Percentiles rank a stretch among this genome's conserved stretches.
These are phyloP conservation scores for Sphagnum tenellum DNA, from an alignment of 225 moss, liverwort and hornwort genomes.

Conservation along the genomic window DNA sequence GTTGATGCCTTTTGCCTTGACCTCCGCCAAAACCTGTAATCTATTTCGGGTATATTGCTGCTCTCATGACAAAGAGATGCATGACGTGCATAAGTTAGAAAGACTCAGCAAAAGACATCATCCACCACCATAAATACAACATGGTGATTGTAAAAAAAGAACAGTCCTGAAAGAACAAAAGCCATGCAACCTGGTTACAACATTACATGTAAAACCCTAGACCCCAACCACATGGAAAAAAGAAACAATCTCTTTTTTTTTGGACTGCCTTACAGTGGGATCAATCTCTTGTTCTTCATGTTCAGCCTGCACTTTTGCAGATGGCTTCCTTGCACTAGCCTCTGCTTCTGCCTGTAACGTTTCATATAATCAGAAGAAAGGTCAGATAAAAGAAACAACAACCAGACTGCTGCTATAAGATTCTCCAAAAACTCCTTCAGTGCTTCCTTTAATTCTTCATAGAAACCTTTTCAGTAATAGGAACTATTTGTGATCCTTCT, in stretches of 20 bases:
- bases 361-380: too few relatives aligned
- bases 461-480: not conserved
- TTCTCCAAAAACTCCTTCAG: too few relatives aligned
- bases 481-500: not conserved
- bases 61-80: not conserved
- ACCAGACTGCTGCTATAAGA: too few relatives aligned
- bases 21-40: slow-evolving; percentile 42
- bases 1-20: slow-evolving; percentile 54
- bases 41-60: slow-evolving; percentile 76
- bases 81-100: not conserved
- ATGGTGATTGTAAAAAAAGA: not conserved
- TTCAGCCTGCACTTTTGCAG: slow-evolving; percentile 22
- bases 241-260: not conserved
- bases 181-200: not conserved
- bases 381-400: too few relatives aligned
- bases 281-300: slow-evolving; percentile 81
- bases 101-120: not conserved
- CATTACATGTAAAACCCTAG: not conserved
- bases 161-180: not conserved
- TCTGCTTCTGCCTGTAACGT: slow-evolving; percentile 12
- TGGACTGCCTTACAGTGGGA: slow-evolving; percentile 39
- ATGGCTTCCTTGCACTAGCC: slow-evolving; percentile 30
- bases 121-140: not conserved
- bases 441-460: too few relatives aligned
- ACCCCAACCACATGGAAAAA: too few relatives aligned